Base-by-base conservation (phyloP, 2,329 filamentous ascomycete genomes). In the Macroventuria anomochaeta region DNA sequence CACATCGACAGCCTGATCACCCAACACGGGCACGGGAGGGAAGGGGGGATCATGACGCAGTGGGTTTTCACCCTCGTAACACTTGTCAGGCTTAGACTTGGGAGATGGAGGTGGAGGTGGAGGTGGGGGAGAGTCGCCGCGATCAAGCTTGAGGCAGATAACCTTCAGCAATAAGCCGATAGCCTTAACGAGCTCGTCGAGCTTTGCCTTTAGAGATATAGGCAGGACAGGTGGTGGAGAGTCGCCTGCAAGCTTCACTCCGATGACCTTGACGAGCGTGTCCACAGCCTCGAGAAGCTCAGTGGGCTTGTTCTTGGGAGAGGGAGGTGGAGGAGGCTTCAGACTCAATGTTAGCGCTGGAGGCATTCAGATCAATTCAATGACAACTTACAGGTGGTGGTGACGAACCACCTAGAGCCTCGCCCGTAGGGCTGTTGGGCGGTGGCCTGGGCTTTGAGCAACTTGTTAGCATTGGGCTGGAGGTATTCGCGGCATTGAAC, bases 391-490 rank as follows among this genome's bases (percentile, higher is more conserved):
- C 37, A 29, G 37, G 31, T 10, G 37, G 6, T 13, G 46, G 20
- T 18, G 28, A 21, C 8, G 21, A 33, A n/a, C 15, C 21, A 32
- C 26, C 15, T 3, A 40, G n/a, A 13, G 12, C 2, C 21, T 36
- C 20, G 2, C 29, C 12, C 5, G 23, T 33, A 7, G 46, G 37
- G 15, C 18, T 41, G 21, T 49, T 41, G 20, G 46, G 37, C 10
- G 46, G 46, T 28, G 46, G 29, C 29, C 18, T 49, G 13, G 46
- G 37, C 46, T n/a, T n/a, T 49, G 29, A 3, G 11, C 1, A 29
- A 2, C 3, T 2, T 5, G 6, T 49, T 17, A 41, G 29, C 13
- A 21, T 5, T 12, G 2, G 7, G n/a, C n/a, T n/a, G n/a, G n/a
- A n/a, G n/a, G n/a, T n/a, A n/a, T n/a, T n/a, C n/a, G n/a, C n/a